Conservation (phyloP, 2,329 filamentous ascomycete species). For the Aspergillus amoenus region DNA sequence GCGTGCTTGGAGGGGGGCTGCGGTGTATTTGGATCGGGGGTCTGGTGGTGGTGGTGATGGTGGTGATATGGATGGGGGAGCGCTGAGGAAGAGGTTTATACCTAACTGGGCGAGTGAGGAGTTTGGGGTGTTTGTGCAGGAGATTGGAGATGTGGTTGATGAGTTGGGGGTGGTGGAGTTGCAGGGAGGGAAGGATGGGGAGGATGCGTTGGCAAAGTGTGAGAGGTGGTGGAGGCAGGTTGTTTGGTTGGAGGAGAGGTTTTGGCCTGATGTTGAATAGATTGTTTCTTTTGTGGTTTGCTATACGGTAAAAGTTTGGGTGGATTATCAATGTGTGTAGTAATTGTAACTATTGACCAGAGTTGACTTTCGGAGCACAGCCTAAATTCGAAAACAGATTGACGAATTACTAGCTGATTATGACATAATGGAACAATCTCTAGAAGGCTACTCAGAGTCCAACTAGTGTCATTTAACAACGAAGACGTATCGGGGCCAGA, state of each 20-base stretch:
- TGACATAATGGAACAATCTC: too few species aligned
- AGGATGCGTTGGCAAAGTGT: slow-evolving; percentile 43
- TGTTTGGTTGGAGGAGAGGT: slow-evolving; percentile 57
- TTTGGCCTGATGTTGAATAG: slow-evolving; percentile 53
- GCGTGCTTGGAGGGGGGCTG: slow-evolving; percentile 54
- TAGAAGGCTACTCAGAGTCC: too few species aligned
- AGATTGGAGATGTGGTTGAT: slow-evolving; percentile 57
- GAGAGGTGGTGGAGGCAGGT: slow-evolving; percentile 51
- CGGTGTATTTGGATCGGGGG: slow-evolving; percentile 1
- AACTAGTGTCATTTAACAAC: too few species aligned
- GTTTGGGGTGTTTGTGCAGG: slow-evolving; percentile 60
- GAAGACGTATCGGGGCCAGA: too few species aligned
- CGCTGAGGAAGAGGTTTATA: slow-evolving; percentile 64
- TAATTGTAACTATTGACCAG: too few species aligned
- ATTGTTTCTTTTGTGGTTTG: too few species aligned
- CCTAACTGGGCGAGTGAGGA: slow-evolving; percentile 66
- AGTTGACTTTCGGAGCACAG: too few species aligned
- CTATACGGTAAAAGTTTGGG: too few species aligned
- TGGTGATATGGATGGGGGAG: slow-evolving; percentile 63
- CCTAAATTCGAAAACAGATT: too few species aligned
- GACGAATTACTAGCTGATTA: too few species aligned
- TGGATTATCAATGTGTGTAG: too few species aligned
- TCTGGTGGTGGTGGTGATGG: slow-evolving; percentile 27
- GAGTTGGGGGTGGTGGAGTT: slow-evolving; percentile 48
- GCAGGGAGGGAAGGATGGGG: slow-evolving; percentile 28